phyloP scores from a whole-genome alignment of 345 rosid species.

The Ailanthus altissimus region DNA sequence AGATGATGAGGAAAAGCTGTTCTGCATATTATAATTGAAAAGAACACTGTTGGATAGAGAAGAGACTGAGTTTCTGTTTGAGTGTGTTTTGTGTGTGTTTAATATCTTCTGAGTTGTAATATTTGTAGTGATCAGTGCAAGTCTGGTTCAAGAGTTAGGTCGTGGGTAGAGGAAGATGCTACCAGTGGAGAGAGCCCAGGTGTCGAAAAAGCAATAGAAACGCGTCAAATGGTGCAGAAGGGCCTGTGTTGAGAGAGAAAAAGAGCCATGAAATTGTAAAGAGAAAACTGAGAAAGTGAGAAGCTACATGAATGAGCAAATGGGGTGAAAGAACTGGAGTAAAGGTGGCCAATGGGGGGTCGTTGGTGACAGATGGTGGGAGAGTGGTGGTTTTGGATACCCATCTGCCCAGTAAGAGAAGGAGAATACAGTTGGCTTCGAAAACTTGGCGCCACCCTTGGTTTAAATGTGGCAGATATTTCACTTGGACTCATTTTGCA shows the following conservation, averaged over 20 bases:
- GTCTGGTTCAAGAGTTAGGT: slow-evolving; percentile 23
- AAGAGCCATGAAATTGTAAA: slow-evolving; percentile 7
- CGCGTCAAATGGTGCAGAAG: slow-evolving; percentile 30
- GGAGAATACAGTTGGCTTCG: slow-evolving; percentile 26
- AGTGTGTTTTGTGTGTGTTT: background rate
- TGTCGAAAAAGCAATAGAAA: slow-evolving; percentile 39
- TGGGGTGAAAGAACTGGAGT: slow-evolving; percentile 12
- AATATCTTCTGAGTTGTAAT: background rate
- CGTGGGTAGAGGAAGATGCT: slow-evolving; percentile 21
- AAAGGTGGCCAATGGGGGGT: slow-evolving; percentile 11
- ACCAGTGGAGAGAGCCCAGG: slow-evolving; percentile 33
- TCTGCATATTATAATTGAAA: background rate
- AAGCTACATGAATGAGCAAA: slow-evolving; percentile 6
- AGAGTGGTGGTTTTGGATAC: slow-evolving; percentile 34
- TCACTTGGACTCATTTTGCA: slow-evolving; percentile 11
- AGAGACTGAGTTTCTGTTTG: background rate
- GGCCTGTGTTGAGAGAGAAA: slow-evolving; percentile 12
- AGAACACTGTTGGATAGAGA: slow-evolving; percentile 12
- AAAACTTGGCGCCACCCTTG: slow-evolving; percentile 42
- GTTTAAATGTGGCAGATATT: slow-evolving; percentile 31
- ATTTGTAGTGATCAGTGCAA: slow-evolving; percentile 13
- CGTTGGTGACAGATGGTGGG: slow-evolving; percentile 40
- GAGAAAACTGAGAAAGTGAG: slow-evolving; percentile 18
- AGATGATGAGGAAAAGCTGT: slow-evolving; percentile 3
- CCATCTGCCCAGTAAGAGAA: slow-evolving; percentile 37